Evolutionary conservation across 2,329 filamentous ascomycete species (phyloP).

Genomic region (Colletotrichum sojae): DNA sequence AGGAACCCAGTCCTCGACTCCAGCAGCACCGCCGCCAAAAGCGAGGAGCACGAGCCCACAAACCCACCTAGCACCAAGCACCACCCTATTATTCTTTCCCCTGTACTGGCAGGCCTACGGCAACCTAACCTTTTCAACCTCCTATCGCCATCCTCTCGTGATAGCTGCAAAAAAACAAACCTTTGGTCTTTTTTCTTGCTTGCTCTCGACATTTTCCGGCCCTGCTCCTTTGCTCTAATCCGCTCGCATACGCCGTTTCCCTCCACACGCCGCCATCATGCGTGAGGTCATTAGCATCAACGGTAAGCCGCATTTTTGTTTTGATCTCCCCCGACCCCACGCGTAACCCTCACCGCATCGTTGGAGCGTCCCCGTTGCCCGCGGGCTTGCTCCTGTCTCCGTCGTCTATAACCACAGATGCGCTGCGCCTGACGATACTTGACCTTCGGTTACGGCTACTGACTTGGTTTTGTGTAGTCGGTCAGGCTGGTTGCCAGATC

Average conservation of each 20-base stretch:
- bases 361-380: slow-evolving; percentile 41
- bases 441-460: slow-evolving; percentile 53
- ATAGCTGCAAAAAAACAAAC: slow-evolving; percentile 38
- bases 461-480: slow-evolving; percentile 78
- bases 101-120: slow-evolving; percentile 26
- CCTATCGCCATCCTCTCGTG: slow-evolving; percentile 35
- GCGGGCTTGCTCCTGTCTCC: slow-evolving; percentile 23
- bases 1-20: slow-evolving; percentile 26
- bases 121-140: slow-evolving; percentile 40
- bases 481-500: slow-evolving; percentile 99
- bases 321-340: slow-evolving; percentile 51
- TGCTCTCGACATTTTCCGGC: slow-evolving; percentile 27
- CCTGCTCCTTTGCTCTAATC: slow-evolving; percentile 33
- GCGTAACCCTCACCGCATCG: slow-evolving; percentile 62
- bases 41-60: slow-evolving; percentile 35
- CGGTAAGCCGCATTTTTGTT: slow-evolving; percentile 73
- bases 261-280: slow-evolving; percentile 74
- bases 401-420: slow-evolving; percentile 43
- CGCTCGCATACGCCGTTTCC: slow-evolving; percentile 44
- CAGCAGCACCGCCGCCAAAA: slow-evolving; percentile 20
- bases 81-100: slow-evolving; percentile 36
- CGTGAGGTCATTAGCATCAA: slow-evolving; percentile 99
- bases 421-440: neutral
- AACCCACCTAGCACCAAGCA: slow-evolving; percentile 19
- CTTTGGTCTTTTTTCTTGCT: slow-evolving; percentile 9